Base-by-base conservation (phyloP, 768 basidiomycete species). In the Mrakia hoshinonis region DNA sequence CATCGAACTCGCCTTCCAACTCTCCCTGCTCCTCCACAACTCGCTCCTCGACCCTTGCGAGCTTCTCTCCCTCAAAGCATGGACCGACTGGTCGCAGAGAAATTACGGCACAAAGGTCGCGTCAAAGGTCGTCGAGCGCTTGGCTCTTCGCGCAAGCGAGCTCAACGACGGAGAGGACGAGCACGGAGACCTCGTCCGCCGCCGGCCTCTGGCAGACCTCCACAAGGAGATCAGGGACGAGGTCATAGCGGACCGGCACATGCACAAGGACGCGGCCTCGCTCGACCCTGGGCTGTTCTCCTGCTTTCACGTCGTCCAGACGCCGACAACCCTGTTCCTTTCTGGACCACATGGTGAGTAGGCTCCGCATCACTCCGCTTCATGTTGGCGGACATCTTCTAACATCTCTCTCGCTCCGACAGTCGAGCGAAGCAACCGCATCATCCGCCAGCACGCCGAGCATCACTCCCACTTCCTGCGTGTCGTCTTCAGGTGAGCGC, bases 261-360 rank as follows among this genome's bases (percentile, higher is more conserved):
- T 46, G 47, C 36, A 83, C 1, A 31, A 5, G 5, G 54, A 55
- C 15, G 12, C 29, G 12, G 24, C 49, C 18, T 4, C 29, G 29
- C 29, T 55, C n/a, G 29, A 29, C 26, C 54, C 26, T 15, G 54
- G 54, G 26, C 29, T 55, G 11, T 55, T 55, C 29, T 24, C n/a
- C 5, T 55, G 26, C 29, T 55, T 55, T 34, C 54, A 55, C 10
- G 54, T 55, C 54, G 54, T 55, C 9, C 54, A 29, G 54, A 55
- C 29, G n/a, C 54, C n/a, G 29, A 55, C 54, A 1, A 29, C 54
- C 15, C 29, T 55, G 18, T 55, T 24, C 12, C 54, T 55, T 31
- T 55, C 54, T n/a, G 54, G 54, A 29, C 54, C 54, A 29, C 54
- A 55, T 18, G 24, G 54, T 55, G 18, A n/a, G 54, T n/a, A n/a